These are phyloP conservation scores for Ilyonectria sp. DNA, from an alignment of 2,329 filamentous ascomycete genomes.

Conservation along the genomic window DNA sequence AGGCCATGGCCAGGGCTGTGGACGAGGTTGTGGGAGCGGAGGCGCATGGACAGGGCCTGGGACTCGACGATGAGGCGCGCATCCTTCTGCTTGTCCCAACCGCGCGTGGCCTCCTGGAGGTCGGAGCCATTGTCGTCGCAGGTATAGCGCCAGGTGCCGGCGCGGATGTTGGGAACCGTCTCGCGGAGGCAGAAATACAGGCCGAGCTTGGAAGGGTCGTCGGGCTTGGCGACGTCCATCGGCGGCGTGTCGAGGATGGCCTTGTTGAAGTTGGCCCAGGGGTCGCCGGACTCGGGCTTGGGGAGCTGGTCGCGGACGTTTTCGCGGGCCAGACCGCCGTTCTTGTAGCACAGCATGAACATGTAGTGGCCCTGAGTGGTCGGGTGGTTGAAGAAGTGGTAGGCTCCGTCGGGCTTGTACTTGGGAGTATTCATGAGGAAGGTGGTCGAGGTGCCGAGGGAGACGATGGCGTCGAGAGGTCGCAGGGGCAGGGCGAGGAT, in stretches of 20 bases:
- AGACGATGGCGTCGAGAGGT: slow-evolving; percentile 93
- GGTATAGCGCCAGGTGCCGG: slow-evolving; percentile 89
- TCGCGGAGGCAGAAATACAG: slow-evolving; percentile 97
- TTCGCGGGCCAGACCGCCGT: slow-evolving; percentile 93
- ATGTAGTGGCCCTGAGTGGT: slow-evolving; percentile 93
- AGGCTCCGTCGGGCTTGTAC: slow-evolving; percentile 90
- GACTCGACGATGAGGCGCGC: slow-evolving; percentile 92
- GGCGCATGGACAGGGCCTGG: slow-evolving; percentile 91
- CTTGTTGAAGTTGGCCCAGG: slow-evolving; percentile 88
- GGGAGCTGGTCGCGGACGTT: slow-evolving; percentile 88
- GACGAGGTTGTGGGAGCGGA: slow-evolving; percentile 86
- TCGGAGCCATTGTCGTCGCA: slow-evolving; percentile 69
- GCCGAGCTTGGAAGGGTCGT: slow-evolving; percentile 81
- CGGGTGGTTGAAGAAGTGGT: slow-evolving; percentile 99
- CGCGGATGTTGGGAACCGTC: slow-evolving; percentile 91
- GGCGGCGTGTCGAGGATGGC: slow-evolving; percentile 77
- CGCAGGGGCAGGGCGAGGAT: slow-evolving; percentile 92
- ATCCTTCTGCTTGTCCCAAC: slow-evolving; percentile 75
- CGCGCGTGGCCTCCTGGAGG: slow-evolving; percentile 54
- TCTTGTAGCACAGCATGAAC: slow-evolving; percentile 99
- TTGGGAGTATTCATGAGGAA: slow-evolving; percentile 97
- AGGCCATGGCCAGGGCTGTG: slow-evolving; percentile 67
- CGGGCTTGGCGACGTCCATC: slow-evolving; percentile 70
- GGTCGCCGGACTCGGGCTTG: slow-evolving; percentile 57
- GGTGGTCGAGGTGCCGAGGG: slow-evolving; percentile 93